Percentiles rank a stretch among this genome's conserved stretches.
Conservation (phyloP, 1,284 basidiomycete species). For the Coriolopsis trogii region DNA sequence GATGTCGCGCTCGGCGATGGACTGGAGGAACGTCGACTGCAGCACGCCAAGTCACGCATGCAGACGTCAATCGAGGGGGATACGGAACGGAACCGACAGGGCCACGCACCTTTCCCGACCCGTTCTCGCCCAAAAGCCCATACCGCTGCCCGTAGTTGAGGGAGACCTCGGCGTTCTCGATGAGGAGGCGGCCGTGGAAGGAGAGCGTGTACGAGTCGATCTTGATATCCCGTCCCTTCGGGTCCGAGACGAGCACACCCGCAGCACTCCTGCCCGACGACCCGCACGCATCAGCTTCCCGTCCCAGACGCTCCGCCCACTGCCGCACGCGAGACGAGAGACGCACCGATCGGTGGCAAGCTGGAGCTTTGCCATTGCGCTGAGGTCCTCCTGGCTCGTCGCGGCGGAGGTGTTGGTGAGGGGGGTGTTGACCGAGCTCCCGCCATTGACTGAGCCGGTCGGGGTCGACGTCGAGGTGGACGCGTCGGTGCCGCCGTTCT, state of each 20-base stretch:
- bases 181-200: constrained; percentile 94
- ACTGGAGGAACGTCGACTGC: constrained; percentile 51
- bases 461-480: constrained; percentile 57
- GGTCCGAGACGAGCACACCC: constrained; percentile 92
- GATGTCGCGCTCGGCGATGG: constrained; percentile 91
- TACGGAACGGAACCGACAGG: constrained; percentile 26
- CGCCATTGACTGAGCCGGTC: constrained; percentile 61
- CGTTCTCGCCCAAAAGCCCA: constrained; percentile 96
- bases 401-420: constrained; percentile 77
- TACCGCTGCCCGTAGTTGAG: constrained; percentile 98
- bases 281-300: constrained; percentile 10
- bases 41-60: background rate
- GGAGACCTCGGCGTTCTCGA: constrained; percentile 85
- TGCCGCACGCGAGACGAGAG: background rate
- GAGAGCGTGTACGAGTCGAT: constrained; percentile 96
- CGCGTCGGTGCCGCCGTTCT: constrained; percentile 38
- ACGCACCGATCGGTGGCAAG: constrained; percentile 85
- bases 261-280: constrained; percentile 69
- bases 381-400: constrained; percentile 74
- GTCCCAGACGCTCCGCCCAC: background rate
- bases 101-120: constrained; percentile 87
- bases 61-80: background rate
- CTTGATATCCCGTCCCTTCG: constrained; percentile 94
- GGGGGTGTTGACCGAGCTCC: constrained; percentile 70
- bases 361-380: constrained; percentile 85